phyloP scores from a whole-genome alignment of 768 basidiomycete genomes.

The Thelephora ganbajun region DNA sequence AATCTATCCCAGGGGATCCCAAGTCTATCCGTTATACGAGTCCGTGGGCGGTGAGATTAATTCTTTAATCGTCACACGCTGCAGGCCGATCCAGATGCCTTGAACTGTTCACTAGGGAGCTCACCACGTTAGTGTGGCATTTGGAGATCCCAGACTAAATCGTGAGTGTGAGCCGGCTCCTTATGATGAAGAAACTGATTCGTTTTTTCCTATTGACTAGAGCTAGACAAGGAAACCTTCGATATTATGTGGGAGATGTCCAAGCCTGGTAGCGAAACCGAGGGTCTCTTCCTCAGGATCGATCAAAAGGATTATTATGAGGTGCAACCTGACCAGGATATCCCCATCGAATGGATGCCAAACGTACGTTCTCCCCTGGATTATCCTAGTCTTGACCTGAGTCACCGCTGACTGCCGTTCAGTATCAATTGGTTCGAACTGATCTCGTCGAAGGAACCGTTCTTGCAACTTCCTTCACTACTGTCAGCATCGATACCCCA shows the following conservation, averaged over 20 bases:
- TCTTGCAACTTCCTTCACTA: slow-evolving; percentile 46
- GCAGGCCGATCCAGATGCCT: background rate
- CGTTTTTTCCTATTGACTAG: slow-evolving; percentile 19
- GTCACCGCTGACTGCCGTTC: slow-evolving; percentile 4
- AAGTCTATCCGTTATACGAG: slow-evolving; percentile 68
- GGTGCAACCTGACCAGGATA: slow-evolving; percentile 23
- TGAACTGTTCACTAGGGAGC: slow-evolving; percentile 39
- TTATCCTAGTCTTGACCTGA: background rate
- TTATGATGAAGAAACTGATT: background rate
- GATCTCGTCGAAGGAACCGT: slow-evolving; percentile 24
- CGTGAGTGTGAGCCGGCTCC: slow-evolving; percentile 24
- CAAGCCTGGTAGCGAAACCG: slow-evolving; percentile 35
- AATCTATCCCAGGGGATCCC: slow-evolving; percentile 57
- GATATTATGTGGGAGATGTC: slow-evolving; percentile 65
- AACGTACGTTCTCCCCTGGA: slow-evolving; percentile 13
- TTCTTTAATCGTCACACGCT: background rate
- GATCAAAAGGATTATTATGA: slow-evolving; percentile 47
- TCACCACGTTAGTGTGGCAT: slow-evolving; percentile 55
- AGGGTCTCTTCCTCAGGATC: slow-evolving; percentile 51
- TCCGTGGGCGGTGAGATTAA: slow-evolving; percentile 58
- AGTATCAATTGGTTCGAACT: slow-evolving; percentile 19
- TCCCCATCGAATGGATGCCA: slow-evolving; percentile 19
- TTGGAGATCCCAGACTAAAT: slow-evolving; percentile 36
- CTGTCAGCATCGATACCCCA: slow-evolving; percentile 54
- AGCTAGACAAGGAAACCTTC: slow-evolving; percentile 61